Evolutionary conservation across 2,329 filamentous ascomycete genomes (phyloP), one percentile per base, ranked within the genome.

Genomic region (Aspergillus sergii): DNA sequence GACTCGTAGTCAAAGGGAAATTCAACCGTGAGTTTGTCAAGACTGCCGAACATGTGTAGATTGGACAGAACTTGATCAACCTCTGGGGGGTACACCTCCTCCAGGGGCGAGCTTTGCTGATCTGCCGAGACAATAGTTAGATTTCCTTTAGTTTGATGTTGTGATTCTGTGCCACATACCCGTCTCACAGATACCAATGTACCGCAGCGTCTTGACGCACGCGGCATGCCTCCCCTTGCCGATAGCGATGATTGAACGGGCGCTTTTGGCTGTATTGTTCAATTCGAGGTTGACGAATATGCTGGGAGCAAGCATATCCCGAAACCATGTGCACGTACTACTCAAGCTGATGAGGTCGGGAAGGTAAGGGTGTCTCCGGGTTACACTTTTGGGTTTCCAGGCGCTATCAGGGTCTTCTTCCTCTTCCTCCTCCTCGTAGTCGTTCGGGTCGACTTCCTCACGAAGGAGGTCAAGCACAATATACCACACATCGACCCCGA

Each of bases 131-230:
- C 7, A 9, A 19, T n/a, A 1, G 46, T 50, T 26, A 50, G 46
- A 9, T 50, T 9, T n/a, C 12, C 26, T 28, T 8, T 2, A 5
- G 16, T 19, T 30, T 23, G 0, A 0, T 0, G 2, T 50, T 19
- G 12, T 11, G 5, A 26, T 50, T 50, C 6, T 26, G 16, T 55
- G 19, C 28, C 34, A 57, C 55, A 32, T 19, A 57, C 55, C 8
- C 16, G 26, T 19, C 41, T 57, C 39, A 30, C 55, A 41, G 26
- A 57, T 57, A 4, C 34, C 55, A 14, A 57, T n/a, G 39, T 57
- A 57, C 26, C 55, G 55, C 55, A 57, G 55, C 55, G 43, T 39
- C 26, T 45, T 41, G 16, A 57, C 55, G 14, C 55, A 57, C 9
- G n/a, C 21, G 46, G 34, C 36, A 16, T 23, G 43, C 11, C 26